phyloP scores from a whole-genome alignment of 139 green algal genomes.

The Chlorella sp. region DNA sequence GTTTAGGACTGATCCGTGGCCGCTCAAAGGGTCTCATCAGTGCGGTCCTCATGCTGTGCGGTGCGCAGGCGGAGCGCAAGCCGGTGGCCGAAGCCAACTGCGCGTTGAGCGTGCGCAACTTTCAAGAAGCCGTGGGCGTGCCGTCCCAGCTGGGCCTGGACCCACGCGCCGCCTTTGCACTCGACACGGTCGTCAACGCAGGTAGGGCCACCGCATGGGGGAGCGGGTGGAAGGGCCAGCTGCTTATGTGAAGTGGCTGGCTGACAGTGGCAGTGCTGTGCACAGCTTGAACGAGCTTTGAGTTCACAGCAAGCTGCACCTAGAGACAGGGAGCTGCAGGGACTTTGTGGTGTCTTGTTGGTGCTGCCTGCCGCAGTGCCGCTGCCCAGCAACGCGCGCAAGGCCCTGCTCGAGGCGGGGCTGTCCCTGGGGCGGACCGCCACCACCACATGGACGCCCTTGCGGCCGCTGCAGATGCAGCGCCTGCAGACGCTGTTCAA shows the following conservation, averaged over 20 bases:
- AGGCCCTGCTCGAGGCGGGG: not conserved
- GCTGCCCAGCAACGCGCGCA: not conserved
- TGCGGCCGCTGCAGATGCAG: not conserved
- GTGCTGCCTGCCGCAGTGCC: too few species aligned
- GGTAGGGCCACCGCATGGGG: not conserved
- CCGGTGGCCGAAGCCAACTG: conserved; percentile 76
- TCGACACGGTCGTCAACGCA: not conserved
- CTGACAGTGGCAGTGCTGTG: too few species aligned
- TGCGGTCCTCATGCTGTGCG: not conserved
- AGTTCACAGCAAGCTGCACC: too few species aligned
- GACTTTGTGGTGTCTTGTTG: too few species aligned
- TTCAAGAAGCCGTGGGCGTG: conserved; percentile 71
- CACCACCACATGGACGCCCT: not conserved
- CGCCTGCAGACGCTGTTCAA: not conserved
- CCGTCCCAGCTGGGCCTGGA: conserved; percentile 77
- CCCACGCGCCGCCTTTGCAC: conserved; percentile 29
- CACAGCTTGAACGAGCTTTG: too few species aligned
- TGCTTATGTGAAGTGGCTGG: too few species aligned
- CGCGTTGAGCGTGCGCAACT: conserved; percentile 85
- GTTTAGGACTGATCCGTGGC: not conserved
- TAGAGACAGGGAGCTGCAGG: too few species aligned
- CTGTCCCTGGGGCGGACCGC: not conserved
- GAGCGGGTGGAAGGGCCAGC: too few species aligned
- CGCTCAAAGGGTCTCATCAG: not conserved
- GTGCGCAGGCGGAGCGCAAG: conserved; percentile 48